These are phyloP conservation scores for Penicillium sclerotigenum DNA, from an alignment of 2,329 filamentous ascomycete species.

Conservation along the genomic window DNA sequence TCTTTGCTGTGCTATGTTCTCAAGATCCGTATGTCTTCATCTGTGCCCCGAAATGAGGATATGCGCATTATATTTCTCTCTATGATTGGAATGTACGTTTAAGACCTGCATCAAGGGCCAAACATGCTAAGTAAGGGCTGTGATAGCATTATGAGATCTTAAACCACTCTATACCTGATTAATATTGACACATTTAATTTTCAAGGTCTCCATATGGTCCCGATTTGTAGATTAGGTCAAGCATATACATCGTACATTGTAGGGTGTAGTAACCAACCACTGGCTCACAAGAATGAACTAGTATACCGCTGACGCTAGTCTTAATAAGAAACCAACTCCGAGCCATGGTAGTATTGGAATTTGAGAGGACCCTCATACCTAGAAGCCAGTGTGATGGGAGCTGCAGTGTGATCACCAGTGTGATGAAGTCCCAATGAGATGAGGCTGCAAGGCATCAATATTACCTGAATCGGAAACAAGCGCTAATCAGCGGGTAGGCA, in stretches of 20 bases:
- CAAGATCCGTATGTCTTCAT: too few relatives aligned
- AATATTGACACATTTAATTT: background rate
- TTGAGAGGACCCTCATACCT: background rate
- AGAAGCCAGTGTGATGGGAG: background rate
- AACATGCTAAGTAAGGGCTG: conserved; percentile 7
- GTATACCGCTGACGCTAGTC: background rate
- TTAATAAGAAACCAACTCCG: background rate
- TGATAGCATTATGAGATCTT: background rate
- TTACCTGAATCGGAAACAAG: background rate
- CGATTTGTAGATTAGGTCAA: background rate
- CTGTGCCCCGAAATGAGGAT: background rate
- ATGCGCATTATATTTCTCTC: background rate
- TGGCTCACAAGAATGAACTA: background rate
- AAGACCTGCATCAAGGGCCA: conserved; percentile 12
- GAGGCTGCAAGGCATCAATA: background rate
- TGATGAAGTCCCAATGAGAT: background rate
- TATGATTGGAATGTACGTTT: conserved; percentile 10
- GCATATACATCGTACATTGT: background rate
- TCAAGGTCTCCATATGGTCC: background rate
- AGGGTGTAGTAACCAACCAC: background rate
- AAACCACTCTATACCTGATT: background rate
- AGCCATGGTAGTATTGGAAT: background rate
- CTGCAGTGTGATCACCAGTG: background rate
- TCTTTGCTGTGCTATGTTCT: too few relatives aligned
- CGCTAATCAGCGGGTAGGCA: background rate